Conservation (phyloP, 441 rosid species). For the Pelargonium citronellum region DNA sequence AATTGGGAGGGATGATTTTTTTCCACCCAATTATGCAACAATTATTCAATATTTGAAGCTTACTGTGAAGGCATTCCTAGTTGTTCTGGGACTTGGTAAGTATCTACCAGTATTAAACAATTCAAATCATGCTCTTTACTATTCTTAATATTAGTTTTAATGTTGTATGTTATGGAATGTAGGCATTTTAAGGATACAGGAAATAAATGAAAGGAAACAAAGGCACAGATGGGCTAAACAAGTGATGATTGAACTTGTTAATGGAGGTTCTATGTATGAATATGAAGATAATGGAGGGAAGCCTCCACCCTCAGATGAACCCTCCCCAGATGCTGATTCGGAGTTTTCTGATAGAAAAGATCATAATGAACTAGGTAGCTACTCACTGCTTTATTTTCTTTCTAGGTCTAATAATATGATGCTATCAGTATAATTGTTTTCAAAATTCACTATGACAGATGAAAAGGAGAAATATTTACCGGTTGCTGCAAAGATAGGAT, state of each 20-base stretch:
- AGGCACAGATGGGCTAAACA: conserved; percentile 30
- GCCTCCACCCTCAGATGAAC: too few relatives aligned
- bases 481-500: too few relatives aligned
- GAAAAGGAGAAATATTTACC: too few relatives aligned
- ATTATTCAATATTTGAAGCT: conserved; percentile 15
- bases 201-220: conserved; percentile 26
- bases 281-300: conserved; percentile 14
- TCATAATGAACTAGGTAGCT: too few relatives aligned
- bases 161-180: not conserved
- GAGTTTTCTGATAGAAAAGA: too few relatives aligned
- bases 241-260: conserved; percentile 29
- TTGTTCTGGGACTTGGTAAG: conserved; percentile 24
- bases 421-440: too few relatives aligned
- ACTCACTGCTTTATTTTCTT: too few relatives aligned
- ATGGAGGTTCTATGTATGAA: not conserved
- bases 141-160: not conserved
- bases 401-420: too few relatives aligned
- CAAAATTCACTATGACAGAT: too few relatives aligned
- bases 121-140: not conserved
- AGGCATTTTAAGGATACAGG: conserved; percentile 23
- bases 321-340: too few relatives aligned
- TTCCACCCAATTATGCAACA: conserved; percentile 18
- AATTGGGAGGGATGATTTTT: not conserved
- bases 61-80: conserved; percentile 17
- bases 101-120: not conserved